Conservation (phyloP, 2,329 filamentous ascomycete species). For the Calonectria pseudoreteaudii region DNA sequence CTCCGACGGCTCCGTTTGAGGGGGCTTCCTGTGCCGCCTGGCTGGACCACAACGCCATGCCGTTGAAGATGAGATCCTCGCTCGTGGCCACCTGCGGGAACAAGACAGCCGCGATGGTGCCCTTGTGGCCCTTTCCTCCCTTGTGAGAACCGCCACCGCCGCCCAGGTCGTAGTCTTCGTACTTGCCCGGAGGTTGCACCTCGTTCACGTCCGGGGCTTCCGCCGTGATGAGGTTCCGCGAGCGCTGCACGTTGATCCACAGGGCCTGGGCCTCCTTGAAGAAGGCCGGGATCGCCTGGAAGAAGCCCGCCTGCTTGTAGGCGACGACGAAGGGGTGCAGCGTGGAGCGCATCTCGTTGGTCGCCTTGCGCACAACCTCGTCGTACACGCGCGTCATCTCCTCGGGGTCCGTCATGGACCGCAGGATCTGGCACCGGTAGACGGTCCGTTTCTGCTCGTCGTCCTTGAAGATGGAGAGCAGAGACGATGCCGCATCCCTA, state of each 20-base stretch:
- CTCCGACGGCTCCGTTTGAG: conserved; percentile 22
- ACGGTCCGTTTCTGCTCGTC: conserved; percentile 40
- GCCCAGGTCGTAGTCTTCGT: conserved; percentile 35
- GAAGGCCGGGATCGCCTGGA: conserved; percentile 36
- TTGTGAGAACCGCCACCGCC: conserved; percentile 12
- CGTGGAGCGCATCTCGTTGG: conserved; percentile 36
- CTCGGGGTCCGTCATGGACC: conserved; percentile 32
- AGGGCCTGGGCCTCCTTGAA: conserved; percentile 40
- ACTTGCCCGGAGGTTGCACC: conserved; percentile 27
- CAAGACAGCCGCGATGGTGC: conserved; percentile 27
- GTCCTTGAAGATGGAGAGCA: conserved; percentile 40
- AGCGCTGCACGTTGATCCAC: conserved; percentile 42
- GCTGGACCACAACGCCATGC: conserved; percentile 39
- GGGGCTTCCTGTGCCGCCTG: conserved; percentile 36
- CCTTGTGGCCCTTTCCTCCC: conserved; percentile 21
- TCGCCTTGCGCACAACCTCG: conserved; percentile 43
- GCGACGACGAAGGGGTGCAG: conserved; percentile 36
- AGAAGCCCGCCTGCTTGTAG: conserved; percentile 41
- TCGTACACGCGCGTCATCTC: conserved; percentile 33
- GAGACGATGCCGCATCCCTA: conserved; percentile 29
- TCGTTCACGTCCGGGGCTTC: conserved; percentile 38
- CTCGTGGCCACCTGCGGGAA: conserved; percentile 43
- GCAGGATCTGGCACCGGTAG: conserved; percentile 45
- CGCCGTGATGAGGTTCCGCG: conserved; percentile 40
- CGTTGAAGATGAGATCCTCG: conserved; percentile 40